Conservation (phyloP, 192 early-diverging fungal genomes). For the Backusella liffmaniae region DNA sequence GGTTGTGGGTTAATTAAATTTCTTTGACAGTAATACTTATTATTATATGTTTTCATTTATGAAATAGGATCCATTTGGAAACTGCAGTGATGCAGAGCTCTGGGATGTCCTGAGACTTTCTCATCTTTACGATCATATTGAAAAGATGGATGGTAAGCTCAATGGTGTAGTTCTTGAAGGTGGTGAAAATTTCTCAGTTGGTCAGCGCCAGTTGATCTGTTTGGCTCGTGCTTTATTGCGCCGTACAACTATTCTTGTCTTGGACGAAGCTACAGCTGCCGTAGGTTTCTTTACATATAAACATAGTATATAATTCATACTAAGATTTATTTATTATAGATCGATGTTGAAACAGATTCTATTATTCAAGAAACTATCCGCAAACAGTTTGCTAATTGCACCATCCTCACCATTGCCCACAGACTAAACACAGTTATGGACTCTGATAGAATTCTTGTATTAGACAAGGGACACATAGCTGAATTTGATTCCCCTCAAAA, state of each 20-base stretch:
- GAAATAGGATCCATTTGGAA: constrained; percentile 47
- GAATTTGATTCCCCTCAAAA: constrained; percentile 71
- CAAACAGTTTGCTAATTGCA: constrained; percentile 68
- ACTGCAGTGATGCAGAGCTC: constrained; percentile 51
- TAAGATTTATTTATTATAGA: constrained; percentile 14
- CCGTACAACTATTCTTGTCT: constrained; percentile 67
- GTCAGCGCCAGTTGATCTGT: constrained; percentile 69
- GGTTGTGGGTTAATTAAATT: not conserved
- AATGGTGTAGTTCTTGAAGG: constrained; percentile 71
- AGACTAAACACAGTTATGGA: constrained; percentile 79
- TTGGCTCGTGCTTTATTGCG: constrained; percentile 71
- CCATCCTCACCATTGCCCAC: constrained; percentile 82
- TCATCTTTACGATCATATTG: constrained; percentile 66
- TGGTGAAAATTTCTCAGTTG: constrained; percentile 83
- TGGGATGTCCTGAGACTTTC: constrained; percentile 70
- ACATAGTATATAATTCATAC: not conserved
- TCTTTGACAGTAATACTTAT: not conserved
- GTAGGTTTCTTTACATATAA: constrained; percentile 23
- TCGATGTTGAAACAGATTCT: constrained; percentile 58
- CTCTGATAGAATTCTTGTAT: constrained; percentile 66
- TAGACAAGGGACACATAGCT: constrained; percentile 67
- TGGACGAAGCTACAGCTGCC: constrained; percentile 88
- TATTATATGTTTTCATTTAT: not conserved
- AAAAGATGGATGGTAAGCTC: constrained; percentile 59
- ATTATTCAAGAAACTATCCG: constrained; percentile 78